A percentile compares a stretch with the other conserved stretches of the same genome.
Conservation (phyloP, 805 yeast species). For the Pichia cephalocereana region DNA sequence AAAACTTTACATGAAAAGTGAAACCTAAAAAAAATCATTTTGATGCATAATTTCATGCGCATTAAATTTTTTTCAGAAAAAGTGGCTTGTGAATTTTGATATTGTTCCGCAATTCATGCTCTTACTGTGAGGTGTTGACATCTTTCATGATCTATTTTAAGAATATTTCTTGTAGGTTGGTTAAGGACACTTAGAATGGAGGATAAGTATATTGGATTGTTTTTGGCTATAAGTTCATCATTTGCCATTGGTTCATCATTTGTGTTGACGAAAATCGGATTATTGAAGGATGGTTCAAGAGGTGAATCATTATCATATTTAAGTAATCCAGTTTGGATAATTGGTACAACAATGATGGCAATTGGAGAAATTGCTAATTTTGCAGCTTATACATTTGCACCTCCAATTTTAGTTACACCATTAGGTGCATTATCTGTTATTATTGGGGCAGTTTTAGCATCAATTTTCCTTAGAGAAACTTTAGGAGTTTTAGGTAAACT, state of each 20-base stretch:
- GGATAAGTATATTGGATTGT: slow-evolving; percentile 83
- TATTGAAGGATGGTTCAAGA: slow-evolving; percentile 52
- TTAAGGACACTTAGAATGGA: slow-evolving; percentile 32
- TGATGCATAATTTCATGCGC: no score
- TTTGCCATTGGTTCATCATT: slow-evolving; percentile 87
- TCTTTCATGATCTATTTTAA: no score
- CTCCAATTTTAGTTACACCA: slow-evolving; percentile 87
- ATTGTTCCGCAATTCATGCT: no score
- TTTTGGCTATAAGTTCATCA: slow-evolving; percentile 78
- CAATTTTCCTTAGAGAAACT: slow-evolving; percentile 76
- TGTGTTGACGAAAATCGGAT: slow-evolving; percentile 81
- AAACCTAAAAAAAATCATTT: no score
- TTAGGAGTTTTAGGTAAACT: slow-evolving; percentile 80
- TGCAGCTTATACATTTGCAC: slow-evolving; percentile 93
- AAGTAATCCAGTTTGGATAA: slow-evolving; percentile 88
- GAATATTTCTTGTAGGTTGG: no score
- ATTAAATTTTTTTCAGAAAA: no score
- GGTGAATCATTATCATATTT: slow-evolving; percentile 74
- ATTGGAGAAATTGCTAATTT: slow-evolving; percentile 86
- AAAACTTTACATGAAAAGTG: no score
- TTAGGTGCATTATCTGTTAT: slow-evolving; percentile 85
- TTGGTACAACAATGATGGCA: slow-evolving; percentile 86
- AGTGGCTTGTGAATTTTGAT: no score
- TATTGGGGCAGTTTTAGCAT: slow-evolving; percentile 86
- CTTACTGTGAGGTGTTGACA: no score